Evolutionary conservation across 2,329 filamentous ascomycete genomes (phyloP).

Genomic region (Cylindrodendrum hubeiense): DNA sequence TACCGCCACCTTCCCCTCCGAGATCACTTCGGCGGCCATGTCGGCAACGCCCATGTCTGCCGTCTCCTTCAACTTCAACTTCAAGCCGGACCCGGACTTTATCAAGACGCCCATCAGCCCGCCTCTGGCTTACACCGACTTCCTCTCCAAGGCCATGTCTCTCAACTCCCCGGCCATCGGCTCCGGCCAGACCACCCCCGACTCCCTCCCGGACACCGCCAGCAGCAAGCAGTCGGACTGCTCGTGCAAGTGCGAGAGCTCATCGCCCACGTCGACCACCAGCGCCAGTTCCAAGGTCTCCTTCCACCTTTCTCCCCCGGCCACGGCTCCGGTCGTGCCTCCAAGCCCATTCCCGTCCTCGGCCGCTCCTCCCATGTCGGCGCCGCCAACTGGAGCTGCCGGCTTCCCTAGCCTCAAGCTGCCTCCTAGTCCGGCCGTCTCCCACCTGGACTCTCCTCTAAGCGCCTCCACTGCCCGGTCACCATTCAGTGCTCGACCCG

Average conservation of each 20-base stretch:
- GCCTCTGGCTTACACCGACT: conserved; percentile 90
- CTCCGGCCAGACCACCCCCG: conserved; percentile 62
- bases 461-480: conserved; percentile 73
- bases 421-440: conserved; percentile 79
- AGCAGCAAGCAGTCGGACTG: conserved; percentile 67
- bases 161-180: conserved; percentile 76
- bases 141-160: conserved; percentile 83
- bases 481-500: conserved; percentile 77
- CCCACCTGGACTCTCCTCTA: conserved; percentile 75
- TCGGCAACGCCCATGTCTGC: conserved; percentile 73
- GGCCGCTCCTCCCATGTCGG: conserved; percentile 66
- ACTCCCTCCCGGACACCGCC: conserved; percentile 67
- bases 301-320: conserved; percentile 44
- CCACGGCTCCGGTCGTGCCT: conserved; percentile 55
- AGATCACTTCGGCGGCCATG: conserved; percentile 64
- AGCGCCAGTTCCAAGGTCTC: conserved; percentile 46
- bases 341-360: conserved; percentile 66
- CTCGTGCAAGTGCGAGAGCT: conserved; percentile 67
- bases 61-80: conserved; percentile 52
- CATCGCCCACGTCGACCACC: conserved; percentile 61
- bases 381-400: conserved; percentile 71
- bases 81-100: conserved; percentile 60
- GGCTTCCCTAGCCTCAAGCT: conserved; percentile 78
- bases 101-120: conserved; percentile 95
- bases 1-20: conserved; percentile 72